These are phyloP conservation scores for Xylariaceae sp. DNA, from an alignment of 2,329 filamentous ascomycete genomes.

Conservation along the genomic window DNA sequence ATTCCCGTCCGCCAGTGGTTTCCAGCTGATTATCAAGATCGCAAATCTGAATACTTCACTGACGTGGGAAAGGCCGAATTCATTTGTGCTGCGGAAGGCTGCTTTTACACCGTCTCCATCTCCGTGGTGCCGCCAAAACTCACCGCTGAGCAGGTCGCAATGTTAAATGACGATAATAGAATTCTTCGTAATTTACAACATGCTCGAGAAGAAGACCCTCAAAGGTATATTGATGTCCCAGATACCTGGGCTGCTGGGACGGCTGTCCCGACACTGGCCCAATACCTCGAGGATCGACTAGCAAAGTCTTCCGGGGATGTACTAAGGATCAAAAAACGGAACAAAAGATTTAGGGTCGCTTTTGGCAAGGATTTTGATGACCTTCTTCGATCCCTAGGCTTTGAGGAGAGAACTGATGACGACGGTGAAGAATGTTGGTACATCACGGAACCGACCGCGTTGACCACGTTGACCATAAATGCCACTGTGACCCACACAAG, in stretches of 20 bases:
- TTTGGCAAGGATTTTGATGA: constrained; percentile 58
- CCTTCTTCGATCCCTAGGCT: constrained; percentile 58
- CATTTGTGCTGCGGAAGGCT: constrained; percentile 37
- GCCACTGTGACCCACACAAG: constrained; percentile 45
- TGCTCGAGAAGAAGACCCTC: constrained; percentile 54
- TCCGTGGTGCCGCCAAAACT: constrained; percentile 54
- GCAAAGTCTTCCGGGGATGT: constrained; percentile 43
- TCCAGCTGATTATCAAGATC: background rate
- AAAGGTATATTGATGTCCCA: constrained; percentile 53
- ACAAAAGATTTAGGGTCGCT: constrained; percentile 62
- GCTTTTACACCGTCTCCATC: constrained; percentile 55
- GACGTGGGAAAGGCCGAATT: constrained; percentile 31
- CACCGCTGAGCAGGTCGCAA: constrained; percentile 48
- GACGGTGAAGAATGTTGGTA: constrained; percentile 49
- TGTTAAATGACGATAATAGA: constrained; percentile 54
- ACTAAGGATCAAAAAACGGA: constrained; percentile 60
- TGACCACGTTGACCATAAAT: constrained; percentile 47
- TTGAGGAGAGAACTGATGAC: constrained; percentile 49
- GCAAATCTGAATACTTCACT: constrained; percentile 14
- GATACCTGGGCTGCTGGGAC: constrained; percentile 48
- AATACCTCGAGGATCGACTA: constrained; percentile 59
- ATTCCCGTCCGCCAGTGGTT: constrained; percentile 27
- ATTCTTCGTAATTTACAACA: constrained; percentile 49
- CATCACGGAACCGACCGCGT: constrained; percentile 40
- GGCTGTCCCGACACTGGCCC: constrained; percentile 54